Base-by-base conservation (phyloP, 208 protist species). In the Leishmania guyanensis region DNA sequence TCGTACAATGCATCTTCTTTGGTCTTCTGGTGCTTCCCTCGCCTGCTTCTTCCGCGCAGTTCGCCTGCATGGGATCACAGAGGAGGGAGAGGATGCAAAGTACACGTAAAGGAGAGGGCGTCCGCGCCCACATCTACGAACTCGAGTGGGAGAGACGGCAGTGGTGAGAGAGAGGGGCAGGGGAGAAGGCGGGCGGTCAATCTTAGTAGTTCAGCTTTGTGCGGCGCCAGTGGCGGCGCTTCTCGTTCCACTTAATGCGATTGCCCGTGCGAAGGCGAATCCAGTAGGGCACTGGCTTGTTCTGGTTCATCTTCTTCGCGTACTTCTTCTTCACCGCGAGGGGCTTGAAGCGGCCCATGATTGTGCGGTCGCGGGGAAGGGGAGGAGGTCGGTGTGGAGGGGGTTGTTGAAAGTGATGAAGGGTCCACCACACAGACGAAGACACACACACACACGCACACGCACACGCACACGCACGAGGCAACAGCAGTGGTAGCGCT, bases 181-280 rank as follows among this genome's bases (percentile, higher is more conserved):
- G 6, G 22, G 39, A 2, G 33, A 3, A 65, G 16, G n/a, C 65
- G 26, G 22, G 26, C 26, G 33, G n/a, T 20, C n/a, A 43, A 16
- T 4, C 56, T 92, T 95, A 97, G 83, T 92, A 98, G 91, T 97
- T 91, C 81, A 98, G 93, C 94, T 98, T 98, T 81, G 96, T 98
- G 91, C 97, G 95, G 86, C 96, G 94, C 97, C 97, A 98, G 92
- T 98, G 95, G 86, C 97, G 95, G 91, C 97, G 94, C 94, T 98
- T 98, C 86, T 96, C 93, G 88, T 98, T 98, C 91, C 95, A 98
- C 90, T 96, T 96, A 83, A 98, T 97, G 84, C 89, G 91, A 84
- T 98, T 98, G 71, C 92, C 96, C 33, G 95, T 98, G 82, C 92
- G 94, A 53, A 98, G 90, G 79, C 97, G 94, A 76, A 98, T 96